A percentile compares a stretch with the other conserved stretches of the same genome.
phyloP scores from a whole-genome alignment of 176 grass and related monocot genomes.

The Zea luxurians region DNA sequence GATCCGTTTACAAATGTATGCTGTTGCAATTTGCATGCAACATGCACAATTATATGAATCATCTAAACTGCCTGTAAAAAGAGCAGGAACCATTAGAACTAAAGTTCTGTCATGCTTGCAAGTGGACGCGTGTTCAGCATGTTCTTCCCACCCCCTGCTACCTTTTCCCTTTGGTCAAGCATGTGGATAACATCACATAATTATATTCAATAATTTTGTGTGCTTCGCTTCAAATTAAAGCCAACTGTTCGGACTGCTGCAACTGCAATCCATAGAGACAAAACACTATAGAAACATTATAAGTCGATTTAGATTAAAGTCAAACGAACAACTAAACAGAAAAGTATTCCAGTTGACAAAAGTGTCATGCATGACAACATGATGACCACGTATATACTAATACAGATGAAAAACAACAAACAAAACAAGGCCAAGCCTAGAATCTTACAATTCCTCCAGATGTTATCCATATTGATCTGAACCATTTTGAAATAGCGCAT shows the following conservation, averaged over 20 bases:
- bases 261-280: too few relatives aligned
- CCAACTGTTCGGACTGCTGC: too few relatives aligned
- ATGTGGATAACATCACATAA: conserved; percentile 1
- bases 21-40: conserved; percentile 35
- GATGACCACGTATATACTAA: background rate
- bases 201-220: background rate
- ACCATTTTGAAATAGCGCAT: background rate
- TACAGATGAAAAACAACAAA: background rate
- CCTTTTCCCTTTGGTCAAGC: conserved; percentile 15
- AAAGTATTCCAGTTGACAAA: background rate
- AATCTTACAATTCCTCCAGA: conserved; percentile 7
- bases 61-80: background rate
- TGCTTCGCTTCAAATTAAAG: too few relatives aligned
- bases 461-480: conserved; percentile 10
- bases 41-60: conserved; percentile 8
- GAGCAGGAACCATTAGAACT: background rate
- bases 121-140: conserved; percentile 11
- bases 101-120: conserved; percentile 4
- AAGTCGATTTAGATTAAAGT: too few relatives aligned
- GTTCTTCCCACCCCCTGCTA: conserved; percentile 20
- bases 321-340: background rate
- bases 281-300: too few relatives aligned
- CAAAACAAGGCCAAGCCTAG: background rate
- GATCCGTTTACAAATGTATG: background rate
- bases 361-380: background rate